Conservation (phyloP, 2,329 filamentous ascomycete genomes). For the Salinomyces thailandicus region DNA sequence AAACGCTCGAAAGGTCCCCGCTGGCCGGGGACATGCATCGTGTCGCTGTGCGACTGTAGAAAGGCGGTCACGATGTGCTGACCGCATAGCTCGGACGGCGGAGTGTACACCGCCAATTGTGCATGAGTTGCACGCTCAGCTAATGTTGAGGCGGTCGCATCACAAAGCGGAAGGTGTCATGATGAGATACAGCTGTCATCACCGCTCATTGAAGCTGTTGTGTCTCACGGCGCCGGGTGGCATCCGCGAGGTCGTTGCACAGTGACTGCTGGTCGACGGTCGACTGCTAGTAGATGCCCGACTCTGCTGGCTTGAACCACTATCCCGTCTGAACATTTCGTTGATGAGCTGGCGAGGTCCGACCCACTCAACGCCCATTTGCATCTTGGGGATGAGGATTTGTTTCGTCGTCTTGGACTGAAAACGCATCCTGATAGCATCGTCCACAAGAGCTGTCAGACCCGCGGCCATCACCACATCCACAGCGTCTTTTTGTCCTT, state of each 20-base stretch:
- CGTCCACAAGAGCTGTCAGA: slow-evolving; percentile 76
- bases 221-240: slow-evolving; percentile 8
- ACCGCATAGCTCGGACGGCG: slow-evolving; percentile 3
- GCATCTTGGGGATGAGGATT: slow-evolving; percentile 42
- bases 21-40: slow-evolving; percentile 14
- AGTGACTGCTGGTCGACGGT: slow-evolving; percentile 13
- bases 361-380: slow-evolving; percentile 51
- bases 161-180: neutral
- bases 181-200: slow-evolving; percentile 1
- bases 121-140: slow-evolving; percentile 6
- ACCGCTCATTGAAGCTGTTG: slow-evolving; percentile 10
- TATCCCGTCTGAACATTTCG: slow-evolving; percentile 50
- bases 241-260: slow-evolving; percentile 7
- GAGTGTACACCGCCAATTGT: slow-evolving; percentile 7
- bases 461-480: slow-evolving; percentile 88
- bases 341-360: slow-evolving; percentile 52
- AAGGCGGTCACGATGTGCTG: slow-evolving; percentile 10
- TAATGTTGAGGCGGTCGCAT: slow-evolving; percentile 1
- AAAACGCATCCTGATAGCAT: slow-evolving; percentile 77
- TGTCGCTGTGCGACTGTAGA: slow-evolving; percentile 5
- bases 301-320: slow-evolving; percentile 13
- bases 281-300: slow-evolving; percentile 15
- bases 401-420: slow-evolving; percentile 44
- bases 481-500: slow-evolving; percentile 65
- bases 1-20: slow-evolving; percentile 13